These are phyloP conservation scores for Syzygium jambos DNA, from an alignment of 345 rosid genomes.

Conservation along the genomic window DNA sequence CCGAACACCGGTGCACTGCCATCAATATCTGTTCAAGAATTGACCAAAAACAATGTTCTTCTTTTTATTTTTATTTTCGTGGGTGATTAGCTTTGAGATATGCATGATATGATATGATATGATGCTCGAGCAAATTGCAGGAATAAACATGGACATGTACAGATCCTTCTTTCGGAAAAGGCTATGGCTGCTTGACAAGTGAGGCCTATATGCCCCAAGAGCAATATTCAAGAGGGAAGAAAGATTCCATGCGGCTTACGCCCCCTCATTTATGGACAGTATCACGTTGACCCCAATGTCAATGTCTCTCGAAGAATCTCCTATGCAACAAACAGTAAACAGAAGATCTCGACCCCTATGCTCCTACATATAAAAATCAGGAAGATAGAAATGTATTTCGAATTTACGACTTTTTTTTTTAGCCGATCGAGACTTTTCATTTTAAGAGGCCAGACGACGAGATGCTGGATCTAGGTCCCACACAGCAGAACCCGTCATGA, in stretches of 20 bases:
- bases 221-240: not conserved
- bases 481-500: too few relatives aligned
- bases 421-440: not conserved
- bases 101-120: not conserved
- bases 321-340: not conserved
- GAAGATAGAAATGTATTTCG: too few relatives aligned
- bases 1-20: not conserved
- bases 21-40: not conserved
- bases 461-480: not conserved
- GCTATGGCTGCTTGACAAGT: not conserved
- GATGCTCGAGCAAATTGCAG: not conserved
- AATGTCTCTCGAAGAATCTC: not conserved
- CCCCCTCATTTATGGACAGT: not conserved
- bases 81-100: not conserved
- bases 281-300: not conserved
- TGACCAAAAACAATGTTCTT: not conserved
- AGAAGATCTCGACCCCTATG: not conserved
- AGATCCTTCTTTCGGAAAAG: not conserved
- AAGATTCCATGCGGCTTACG: not conserved
- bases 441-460: not conserved
- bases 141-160: not conserved
- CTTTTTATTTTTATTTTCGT: not conserved
- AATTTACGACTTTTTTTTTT: too few relatives aligned
- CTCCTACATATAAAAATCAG: not conserved
- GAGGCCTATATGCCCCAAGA: not conserved